These are phyloP conservation scores for Zygnema circumcarinatum DNA, from an alignment of 139 green algal genomes.

Conservation along the genomic window DNA sequence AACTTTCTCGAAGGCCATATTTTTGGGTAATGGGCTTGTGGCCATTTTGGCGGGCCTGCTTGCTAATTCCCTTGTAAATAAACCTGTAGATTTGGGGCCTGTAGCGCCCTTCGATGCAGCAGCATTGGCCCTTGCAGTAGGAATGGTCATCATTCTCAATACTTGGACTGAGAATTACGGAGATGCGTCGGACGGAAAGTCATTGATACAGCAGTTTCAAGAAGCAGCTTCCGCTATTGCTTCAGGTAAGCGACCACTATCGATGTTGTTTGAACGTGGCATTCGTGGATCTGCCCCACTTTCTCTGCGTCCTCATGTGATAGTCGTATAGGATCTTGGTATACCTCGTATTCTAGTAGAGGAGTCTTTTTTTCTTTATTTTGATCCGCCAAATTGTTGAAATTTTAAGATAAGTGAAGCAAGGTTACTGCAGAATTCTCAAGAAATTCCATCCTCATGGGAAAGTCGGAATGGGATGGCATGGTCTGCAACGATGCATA, in stretches of 20 bases:
- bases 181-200: constrained; percentile 62
- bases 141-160: constrained; percentile 77
- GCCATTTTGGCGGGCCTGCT: constrained; percentile 91
- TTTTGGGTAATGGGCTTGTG: constrained; percentile 94
- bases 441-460: no score
- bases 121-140: constrained; percentile 76
- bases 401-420: no score
- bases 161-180: constrained; percentile 96
- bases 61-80: constrained; percentile 85
- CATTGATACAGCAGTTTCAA: constrained; percentile 50
- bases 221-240: constrained; percentile 42
- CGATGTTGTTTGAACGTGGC: constrained; percentile 97
- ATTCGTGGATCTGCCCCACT: constrained; percentile 75
- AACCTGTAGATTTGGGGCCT: constrained; percentile 74
- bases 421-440: no score
- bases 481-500: no score
- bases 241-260: constrained; percentile 78
- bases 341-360: no score
- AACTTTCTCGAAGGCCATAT: constrained; percentile 92
- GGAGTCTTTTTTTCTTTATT: no score
- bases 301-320: not conserved
- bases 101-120: constrained; percentile 96
- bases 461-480: no score
- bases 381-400: no score
- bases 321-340: no score